Conservation (phyloP, 1,284 basidiomycete species). For the Pterulicium gracile region DNA sequence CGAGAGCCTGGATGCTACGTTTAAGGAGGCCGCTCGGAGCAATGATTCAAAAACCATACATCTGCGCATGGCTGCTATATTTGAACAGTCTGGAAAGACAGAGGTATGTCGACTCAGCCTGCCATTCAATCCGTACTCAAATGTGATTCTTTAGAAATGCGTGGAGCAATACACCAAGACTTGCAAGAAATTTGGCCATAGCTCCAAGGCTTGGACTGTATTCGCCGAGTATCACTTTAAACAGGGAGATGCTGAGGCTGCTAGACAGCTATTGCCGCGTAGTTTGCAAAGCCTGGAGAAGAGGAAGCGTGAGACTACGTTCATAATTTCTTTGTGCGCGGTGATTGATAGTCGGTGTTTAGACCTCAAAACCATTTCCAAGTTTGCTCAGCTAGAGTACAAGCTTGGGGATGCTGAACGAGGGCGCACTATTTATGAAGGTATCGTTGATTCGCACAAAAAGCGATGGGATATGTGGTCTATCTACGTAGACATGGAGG, state of each 20-base stretch:
- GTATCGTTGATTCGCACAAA: slow-evolving; percentile 88
- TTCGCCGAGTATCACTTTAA: slow-evolving; percentile 78
- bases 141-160: slow-evolving; percentile 47
- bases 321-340: no score
- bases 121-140: not conserved
- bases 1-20: slow-evolving; percentile 65
- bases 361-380: slow-evolving; percentile 93
- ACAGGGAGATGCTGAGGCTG: slow-evolving; percentile 64
- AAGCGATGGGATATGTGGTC: slow-evolving; percentile 96
- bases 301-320: slow-evolving; percentile 82
- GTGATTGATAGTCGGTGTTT: slow-evolving; percentile 8
- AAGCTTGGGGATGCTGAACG: slow-evolving; percentile 90
- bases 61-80: slow-evolving; percentile 75
- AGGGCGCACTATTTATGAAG: slow-evolving; percentile 94
- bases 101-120: slow-evolving; percentile 40
- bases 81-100: slow-evolving; percentile 74
- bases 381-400: slow-evolving; percentile 94
- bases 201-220: slow-evolving; percentile 86
- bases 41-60: slow-evolving; percentile 92
- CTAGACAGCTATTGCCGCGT: slow-evolving; percentile 81
- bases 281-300: slow-evolving; percentile 91
- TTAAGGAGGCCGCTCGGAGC: slow-evolving; percentile 83
- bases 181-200: slow-evolving; percentile 87
- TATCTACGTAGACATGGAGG: slow-evolving; percentile 95
- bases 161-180: slow-evolving; percentile 80